Evolutionary conservation across 352 stramenopile species (phyloP).

Genomic region (Peronospora belbahrii): DNA sequence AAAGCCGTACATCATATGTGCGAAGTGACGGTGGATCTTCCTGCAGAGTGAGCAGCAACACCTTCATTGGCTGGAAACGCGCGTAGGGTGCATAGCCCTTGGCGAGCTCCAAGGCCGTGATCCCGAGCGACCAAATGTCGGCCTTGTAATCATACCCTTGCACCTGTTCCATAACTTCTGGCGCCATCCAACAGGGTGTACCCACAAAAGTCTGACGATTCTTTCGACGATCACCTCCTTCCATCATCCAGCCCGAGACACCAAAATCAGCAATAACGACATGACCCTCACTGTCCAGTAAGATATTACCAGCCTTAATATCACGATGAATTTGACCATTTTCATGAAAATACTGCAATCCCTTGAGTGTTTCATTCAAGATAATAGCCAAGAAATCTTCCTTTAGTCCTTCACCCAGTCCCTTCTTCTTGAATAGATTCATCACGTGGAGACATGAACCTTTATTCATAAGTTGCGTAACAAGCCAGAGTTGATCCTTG

Average conservation of each 20-base stretch:
- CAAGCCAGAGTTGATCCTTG: conserved; percentile 96
- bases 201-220: conserved; percentile 97
- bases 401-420: conserved; percentile 80
- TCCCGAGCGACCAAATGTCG: conserved; percentile 99
- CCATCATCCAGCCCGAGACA: conserved; percentile 97
- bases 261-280: conserved; percentile 98
- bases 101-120: conserved; percentile 97
- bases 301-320: conserved; percentile 98
- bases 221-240: conserved; percentile 89
- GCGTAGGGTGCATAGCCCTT: conserved; percentile 98
- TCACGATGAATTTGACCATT: conserved; percentile 97
- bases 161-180: conserved; percentile 89
- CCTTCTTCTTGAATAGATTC: conserved; percentile 89
- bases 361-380: conserved; percentile 94
- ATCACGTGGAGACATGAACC: conserved; percentile 97
- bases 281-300: conserved; percentile 89
- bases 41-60: conserved; percentile 94
- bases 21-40: conserved; percentile 91
- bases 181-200: conserved; percentile 96
- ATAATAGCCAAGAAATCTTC: conserved; percentile 97
- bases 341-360: conserved; percentile 98
- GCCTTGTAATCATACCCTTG: conserved; percentile 93
- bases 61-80: conserved; percentile 97
- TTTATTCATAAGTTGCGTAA: conserved; percentile 99
- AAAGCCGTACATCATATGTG: conserved; percentile 75